A percentile compares a stretch with the other conserved stretches of the same genome.
These are phyloP conservation scores for Bisporella sp. DNA, from an alignment of 2,329 filamentous ascomycete species.

Conservation along the genomic window DNA sequence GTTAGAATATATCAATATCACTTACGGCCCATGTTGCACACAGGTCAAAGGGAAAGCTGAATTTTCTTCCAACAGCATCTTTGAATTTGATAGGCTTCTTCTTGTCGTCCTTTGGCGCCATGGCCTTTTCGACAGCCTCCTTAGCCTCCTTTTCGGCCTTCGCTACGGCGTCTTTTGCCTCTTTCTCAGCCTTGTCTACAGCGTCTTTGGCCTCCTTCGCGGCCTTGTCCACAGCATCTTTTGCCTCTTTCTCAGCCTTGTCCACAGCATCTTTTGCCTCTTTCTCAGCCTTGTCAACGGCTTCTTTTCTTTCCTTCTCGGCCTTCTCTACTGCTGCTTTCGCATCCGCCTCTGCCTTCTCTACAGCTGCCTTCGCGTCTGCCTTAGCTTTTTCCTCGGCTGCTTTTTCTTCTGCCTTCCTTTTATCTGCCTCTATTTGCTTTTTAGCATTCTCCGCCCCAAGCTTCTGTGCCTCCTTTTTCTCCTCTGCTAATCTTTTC, in stretches of 20 bases:
- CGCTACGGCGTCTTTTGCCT: slow-evolving; percentile 42
- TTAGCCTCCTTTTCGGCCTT: slow-evolving; percentile 34
- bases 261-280: slow-evolving; percentile 43
- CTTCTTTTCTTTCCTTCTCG: slow-evolving; percentile 35
- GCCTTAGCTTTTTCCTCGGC: slow-evolving; percentile 14
- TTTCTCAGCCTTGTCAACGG: slow-evolving; percentile 38
- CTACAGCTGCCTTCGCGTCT: slow-evolving; percentile 8
- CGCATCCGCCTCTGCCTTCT: slow-evolving; percentile 18
- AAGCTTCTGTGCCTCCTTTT: slow-evolving; percentile 8
- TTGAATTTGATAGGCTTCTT: slow-evolving; percentile 76
- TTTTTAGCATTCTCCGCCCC: slow-evolving; percentile 8
- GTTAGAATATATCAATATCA: slow-evolving; percentile 17
- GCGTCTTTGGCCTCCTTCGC: slow-evolving; percentile 22
- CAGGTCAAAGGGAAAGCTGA: slow-evolving; percentile 82
- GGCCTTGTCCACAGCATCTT: slow-evolving; percentile 29
- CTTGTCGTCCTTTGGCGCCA: slow-evolving; percentile 28
- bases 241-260: slow-evolving; percentile 33
- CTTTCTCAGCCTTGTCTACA: slow-evolving; percentile 25
- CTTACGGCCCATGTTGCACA: slow-evolving; percentile 79
- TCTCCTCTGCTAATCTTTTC: slow-evolving; percentile 11
- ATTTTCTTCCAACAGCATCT: slow-evolving; percentile 85
- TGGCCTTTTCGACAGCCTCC: slow-evolving; percentile 2
- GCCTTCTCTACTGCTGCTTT: slow-evolving; percentile 18
- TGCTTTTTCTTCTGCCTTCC: slow-evolving; percentile 17
- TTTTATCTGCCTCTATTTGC: slow-evolving; percentile 11